phyloP scores from a whole-genome alignment of 495 filamentous ascomycete species.

The Penicillium paradoxum region DNA sequence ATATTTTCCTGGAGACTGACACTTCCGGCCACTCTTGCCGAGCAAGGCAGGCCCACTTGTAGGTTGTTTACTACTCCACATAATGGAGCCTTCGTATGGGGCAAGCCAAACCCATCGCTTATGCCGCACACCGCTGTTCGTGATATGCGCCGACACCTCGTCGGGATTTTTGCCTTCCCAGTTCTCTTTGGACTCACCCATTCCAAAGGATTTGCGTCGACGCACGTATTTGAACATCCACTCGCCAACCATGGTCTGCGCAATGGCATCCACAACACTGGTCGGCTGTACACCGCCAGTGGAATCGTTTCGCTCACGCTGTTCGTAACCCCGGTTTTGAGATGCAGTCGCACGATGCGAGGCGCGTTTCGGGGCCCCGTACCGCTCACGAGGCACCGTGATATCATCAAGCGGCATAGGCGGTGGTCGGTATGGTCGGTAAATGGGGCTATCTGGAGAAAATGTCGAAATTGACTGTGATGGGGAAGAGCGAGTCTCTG shows the following conservation, averaged over 20 bases:
- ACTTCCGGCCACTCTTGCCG: constrained; percentile 92
- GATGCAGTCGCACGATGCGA: constrained; percentile 21
- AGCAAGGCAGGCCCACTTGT: constrained; percentile 79
- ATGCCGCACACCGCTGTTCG: constrained; percentile 63
- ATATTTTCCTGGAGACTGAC: constrained; percentile 53
- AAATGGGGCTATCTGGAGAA: constrained; percentile 58
- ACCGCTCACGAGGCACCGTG: constrained; percentile 45
- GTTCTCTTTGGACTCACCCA: constrained; percentile 63
- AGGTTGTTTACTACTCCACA: constrained; percentile 98
- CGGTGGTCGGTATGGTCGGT: constrained; percentile 48
- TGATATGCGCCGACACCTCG: constrained; percentile 51
- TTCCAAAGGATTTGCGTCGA: constrained; percentile 78
- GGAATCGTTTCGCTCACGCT: constrained; percentile 39
- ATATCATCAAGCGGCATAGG: constrained; percentile 71
- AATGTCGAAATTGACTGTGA: constrained; percentile 61
- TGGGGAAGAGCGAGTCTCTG: constrained; percentile 59
- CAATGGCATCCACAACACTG: constrained; percentile 94
- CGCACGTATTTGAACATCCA: constrained; percentile 99
- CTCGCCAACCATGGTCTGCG: constrained; percentile 97
- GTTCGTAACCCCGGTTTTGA: constrained; percentile 26
- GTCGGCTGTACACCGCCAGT: constrained; percentile 61
- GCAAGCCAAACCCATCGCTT: constrained; percentile 99
- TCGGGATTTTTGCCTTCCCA: constrained; percentile 47
- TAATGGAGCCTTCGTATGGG: constrained; percentile 89
- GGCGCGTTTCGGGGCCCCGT: constrained; percentile 13